Evolutionary conservation across 805 yeast genomes (phyloP).

Genomic region (Cyberlindnera samutprakarnensis): DNA sequence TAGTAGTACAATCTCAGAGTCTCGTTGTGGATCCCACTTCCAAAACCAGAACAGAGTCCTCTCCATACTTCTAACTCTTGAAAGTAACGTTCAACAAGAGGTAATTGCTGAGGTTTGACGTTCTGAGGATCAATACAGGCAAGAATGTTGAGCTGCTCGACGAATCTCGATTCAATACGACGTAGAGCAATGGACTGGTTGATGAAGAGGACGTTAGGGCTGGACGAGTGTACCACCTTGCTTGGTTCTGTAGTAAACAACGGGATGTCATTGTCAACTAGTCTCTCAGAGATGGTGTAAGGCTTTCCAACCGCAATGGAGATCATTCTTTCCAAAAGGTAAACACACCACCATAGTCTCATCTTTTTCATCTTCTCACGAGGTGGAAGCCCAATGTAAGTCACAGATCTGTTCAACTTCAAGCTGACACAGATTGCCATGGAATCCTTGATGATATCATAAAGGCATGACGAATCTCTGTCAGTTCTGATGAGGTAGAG

Average conservation of each 20-base stretch:
- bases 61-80: slow-evolving; percentile 54
- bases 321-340: slow-evolving; percentile 53
- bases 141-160: slow-evolving; percentile 39
- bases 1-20: slow-evolving; percentile 53
- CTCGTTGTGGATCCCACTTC: slow-evolving; percentile 47
- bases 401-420: slow-evolving; percentile 28
- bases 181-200: slow-evolving; percentile 50
- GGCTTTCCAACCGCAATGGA: slow-evolving; percentile 56
- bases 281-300: slow-evolving; percentile 42
- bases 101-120: slow-evolving; percentile 31
- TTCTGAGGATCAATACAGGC: slow-evolving; percentile 20
- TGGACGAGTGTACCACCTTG: slow-evolving; percentile 22
- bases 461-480: slow-evolving; percentile 46
- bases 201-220: slow-evolving; percentile 31
- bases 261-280: slow-evolving; percentile 41
- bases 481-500: slow-evolving; percentile 55
- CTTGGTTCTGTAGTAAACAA: slow-evolving; percentile 39
- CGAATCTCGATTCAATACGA: slow-evolving; percentile 52
- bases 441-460: slow-evolving; percentile 46
- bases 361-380: slow-evolving; percentile 32
- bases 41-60: slow-evolving; percentile 39
- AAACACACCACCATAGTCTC: slow-evolving; percentile 59
- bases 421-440: slow-evolving; percentile 36
- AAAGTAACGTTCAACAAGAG: slow-evolving; percentile 43
- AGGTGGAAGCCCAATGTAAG: slow-evolving; percentile 25